A percentile compares a stretch with the other conserved stretches of the same genome.
These are phyloP conservation scores for Phytopythium delawarense DNA, from an alignment of 352 stramenopile genomes.

Conservation along the genomic window DNA sequence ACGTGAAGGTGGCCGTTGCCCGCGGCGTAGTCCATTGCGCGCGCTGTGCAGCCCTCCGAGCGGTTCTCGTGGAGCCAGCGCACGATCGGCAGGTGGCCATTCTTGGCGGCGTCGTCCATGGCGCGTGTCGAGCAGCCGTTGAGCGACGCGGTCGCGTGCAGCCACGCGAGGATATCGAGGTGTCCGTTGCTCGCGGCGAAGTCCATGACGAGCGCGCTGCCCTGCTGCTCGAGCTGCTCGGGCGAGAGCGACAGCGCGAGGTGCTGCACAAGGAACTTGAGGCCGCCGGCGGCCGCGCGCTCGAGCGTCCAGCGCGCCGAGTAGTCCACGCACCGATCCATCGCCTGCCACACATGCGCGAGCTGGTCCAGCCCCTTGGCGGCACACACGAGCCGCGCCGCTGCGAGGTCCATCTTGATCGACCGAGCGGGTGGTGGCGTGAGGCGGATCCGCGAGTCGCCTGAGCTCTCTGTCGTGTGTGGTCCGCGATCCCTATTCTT, in stretches of 20 bases:
- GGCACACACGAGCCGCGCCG: constrained; percentile 40
- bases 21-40: constrained; percentile 61
- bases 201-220: constrained; percentile 61
- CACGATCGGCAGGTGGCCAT: constrained; percentile 41
- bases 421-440: constrained; percentile 1
- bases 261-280: constrained; percentile 70
- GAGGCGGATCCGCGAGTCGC: neutral
- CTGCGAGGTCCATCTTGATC: constrained; percentile 47
- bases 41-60: constrained; percentile 53
- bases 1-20: constrained; percentile 46
- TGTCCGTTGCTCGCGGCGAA: constrained; percentile 66
- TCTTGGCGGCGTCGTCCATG: constrained; percentile 59
- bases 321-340: constrained; percentile 51
- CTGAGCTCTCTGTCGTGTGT: neutral
- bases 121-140: constrained; percentile 49
- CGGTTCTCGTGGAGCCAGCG: constrained; percentile 60
- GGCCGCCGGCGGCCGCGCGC: constrained; percentile 44
- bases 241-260: constrained; percentile 32
- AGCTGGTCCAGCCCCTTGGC: constrained; percentile 45
- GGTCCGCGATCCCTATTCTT: neutral
- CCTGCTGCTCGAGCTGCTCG: constrained; percentile 19
- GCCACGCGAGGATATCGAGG: constrained; percentile 61
- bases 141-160: constrained; percentile 38
- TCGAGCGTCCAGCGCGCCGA: constrained; percentile 59
- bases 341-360: constrained; percentile 44